Conservation (phyloP, 108 stramenopile species). For the Chaetoceros muelleri region DNA sequence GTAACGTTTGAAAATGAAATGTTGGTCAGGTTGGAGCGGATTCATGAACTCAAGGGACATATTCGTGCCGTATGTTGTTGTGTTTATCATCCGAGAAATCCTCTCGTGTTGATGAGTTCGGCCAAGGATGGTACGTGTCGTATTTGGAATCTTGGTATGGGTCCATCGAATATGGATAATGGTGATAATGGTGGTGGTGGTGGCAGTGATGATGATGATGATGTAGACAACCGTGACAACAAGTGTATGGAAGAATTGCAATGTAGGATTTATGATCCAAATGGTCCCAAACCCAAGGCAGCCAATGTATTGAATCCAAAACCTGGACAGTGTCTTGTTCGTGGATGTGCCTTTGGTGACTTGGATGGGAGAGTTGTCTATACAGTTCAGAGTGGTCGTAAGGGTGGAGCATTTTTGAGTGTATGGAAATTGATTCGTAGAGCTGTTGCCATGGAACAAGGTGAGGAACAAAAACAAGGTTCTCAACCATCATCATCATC, state of each 20-base stretch:
- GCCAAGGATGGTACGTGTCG: conserved; percentile 81
- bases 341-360: conserved; percentile 79
- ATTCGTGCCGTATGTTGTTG: conserved; percentile 61
- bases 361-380: conserved; percentile 54
- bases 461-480: not conserved
- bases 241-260: conserved; percentile 9
- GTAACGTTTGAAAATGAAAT: conserved; percentile 74
- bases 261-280: conserved; percentile 40
- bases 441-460: conserved; percentile 8
- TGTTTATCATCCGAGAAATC: conserved; percentile 35
- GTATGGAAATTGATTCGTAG: conserved; percentile 28
- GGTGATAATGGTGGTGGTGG: no score
- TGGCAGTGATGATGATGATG: no score
- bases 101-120: conserved; percentile 26
- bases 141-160: conserved; percentile 33
- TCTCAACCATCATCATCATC: not conserved
- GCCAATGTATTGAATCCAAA: conserved; percentile 25
- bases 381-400: conserved; percentile 59
- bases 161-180: no score
- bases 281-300: conserved; percentile 27
- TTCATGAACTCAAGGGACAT: conserved; percentile 41
- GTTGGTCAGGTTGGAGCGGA: conserved; percentile 14
- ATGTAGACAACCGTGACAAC: conserved; percentile 7
- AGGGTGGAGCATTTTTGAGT: conserved; percentile 56
- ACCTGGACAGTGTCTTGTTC: conserved; percentile 47